phyloP scores from a whole-genome alignment of 75 land plant genomes.

The Pinus taeda region DNA sequence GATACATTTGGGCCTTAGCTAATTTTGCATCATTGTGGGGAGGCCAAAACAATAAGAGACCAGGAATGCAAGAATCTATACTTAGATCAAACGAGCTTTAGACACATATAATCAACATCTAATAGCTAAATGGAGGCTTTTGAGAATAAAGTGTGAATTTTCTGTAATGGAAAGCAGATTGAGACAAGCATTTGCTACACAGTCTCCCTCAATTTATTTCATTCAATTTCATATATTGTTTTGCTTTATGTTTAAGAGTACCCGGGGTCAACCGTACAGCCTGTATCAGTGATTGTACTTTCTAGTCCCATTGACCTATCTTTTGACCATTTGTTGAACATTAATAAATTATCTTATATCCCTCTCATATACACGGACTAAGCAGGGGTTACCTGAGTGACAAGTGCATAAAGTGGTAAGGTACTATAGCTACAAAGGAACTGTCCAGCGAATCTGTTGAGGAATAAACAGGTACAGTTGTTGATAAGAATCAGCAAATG shows the following conservation, averaged over 20 bases:
- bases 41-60: not conserved
- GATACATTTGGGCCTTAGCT: not conserved
- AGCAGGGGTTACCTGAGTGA: conserved; percentile 62
- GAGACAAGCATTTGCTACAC: not conserved
- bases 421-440: conserved; percentile 87
- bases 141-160: not conserved
- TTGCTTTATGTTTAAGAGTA: too few species aligned
- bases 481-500: not conserved
- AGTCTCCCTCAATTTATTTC: too few species aligned
- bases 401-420: conserved; percentile 81
- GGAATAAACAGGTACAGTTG: not conserved
- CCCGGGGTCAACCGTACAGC: too few species aligned
- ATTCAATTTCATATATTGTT: too few species aligned
- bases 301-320: too few species aligned
- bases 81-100: not conserved
- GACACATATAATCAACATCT: not conserved
- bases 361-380: not conserved
- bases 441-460: conserved; percentile 65
- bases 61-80: not conserved
- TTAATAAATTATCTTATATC: not conserved
- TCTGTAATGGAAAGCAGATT: not conserved
- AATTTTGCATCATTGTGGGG: not conserved
- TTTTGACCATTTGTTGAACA: too few species aligned
- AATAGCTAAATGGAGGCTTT: not conserved
- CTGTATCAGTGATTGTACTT: too few species aligned